Percentiles rank a stretch among this genome's conserved stretches.
phyloP scores from a whole-genome alignment of 331 rosid species.

The Spiraea crenata region DNA sequence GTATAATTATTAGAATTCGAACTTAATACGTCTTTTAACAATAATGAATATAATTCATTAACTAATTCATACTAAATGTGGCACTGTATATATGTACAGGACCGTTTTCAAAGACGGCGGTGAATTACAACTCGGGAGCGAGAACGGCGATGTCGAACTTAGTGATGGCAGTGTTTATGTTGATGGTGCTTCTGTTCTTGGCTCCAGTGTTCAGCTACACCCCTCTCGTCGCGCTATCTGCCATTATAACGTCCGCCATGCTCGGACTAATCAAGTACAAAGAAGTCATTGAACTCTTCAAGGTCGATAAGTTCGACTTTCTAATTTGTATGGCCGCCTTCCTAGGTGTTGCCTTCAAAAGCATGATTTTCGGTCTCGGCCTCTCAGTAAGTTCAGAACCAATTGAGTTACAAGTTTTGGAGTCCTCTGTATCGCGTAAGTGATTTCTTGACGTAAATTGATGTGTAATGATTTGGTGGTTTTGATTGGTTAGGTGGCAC shows the following conservation, averaged over 20 bases:
- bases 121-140: constrained; percentile 79
- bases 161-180: constrained; percentile 52
- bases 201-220: constrained; percentile 81
- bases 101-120: constrained; percentile 94
- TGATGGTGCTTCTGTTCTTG: constrained; percentile 51
- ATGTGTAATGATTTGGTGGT: too few relatives aligned
- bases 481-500: constrained; percentile 44
- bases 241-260: constrained; percentile 81
- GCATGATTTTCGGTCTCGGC: constrained; percentile 70
- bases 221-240: constrained; percentile 76
- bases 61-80: neutral
- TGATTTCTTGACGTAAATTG: too few relatives aligned
- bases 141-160: constrained; percentile 63
- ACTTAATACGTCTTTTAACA: neutral
- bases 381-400: constrained; percentile 52
- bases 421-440: neutral
- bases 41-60: neutral
- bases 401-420: neutral
- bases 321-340: constrained; percentile 65
- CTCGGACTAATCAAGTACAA: constrained; percentile 55
- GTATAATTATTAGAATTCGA: too few relatives aligned
- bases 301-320: constrained; percentile 81
- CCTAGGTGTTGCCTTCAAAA: constrained; percentile 50
- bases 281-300: constrained; percentile 47
- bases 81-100: constrained; percentile 36